Percentiles rank a stretch among this genome's conserved stretches.
These are phyloP conservation scores for Baorangia bicolor DNA, from an alignment of 768 basidiomycete genomes.

Conservation along the genomic window DNA sequence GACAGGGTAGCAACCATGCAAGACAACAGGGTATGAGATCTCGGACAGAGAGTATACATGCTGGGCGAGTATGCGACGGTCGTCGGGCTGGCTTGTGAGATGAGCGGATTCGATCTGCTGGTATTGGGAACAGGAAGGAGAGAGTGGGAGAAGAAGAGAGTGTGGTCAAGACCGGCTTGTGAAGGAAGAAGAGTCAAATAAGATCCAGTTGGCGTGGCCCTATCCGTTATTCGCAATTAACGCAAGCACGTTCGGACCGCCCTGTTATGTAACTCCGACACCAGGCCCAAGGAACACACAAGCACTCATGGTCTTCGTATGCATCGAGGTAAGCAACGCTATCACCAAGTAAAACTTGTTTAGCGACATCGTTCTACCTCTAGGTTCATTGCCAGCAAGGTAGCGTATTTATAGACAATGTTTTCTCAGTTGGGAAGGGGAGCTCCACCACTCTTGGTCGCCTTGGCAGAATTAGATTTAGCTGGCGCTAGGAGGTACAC, in stretches of 20 bases:
- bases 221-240: background rate
- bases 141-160: background rate
- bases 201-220: background rate
- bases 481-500: background rate
- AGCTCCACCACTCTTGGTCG: background rate
- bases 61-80: background rate
- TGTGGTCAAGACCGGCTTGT: slow-evolving; percentile 2
- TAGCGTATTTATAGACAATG: background rate
- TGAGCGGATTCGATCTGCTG: background rate
- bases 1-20: slow-evolving; percentile 10
- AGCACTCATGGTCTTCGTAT: background rate
- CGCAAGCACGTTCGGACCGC: background rate
- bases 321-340: background rate
- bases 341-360: background rate
- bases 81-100: background rate
- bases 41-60: slow-evolving; percentile 2
- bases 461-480: background rate
- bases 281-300: background rate
- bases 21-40: background rate
- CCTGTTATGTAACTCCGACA: slow-evolving; percentile 10
- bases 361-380: background rate
- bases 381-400: background rate
- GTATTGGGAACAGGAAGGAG: background rate
- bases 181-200: slow-evolving; percentile 3
- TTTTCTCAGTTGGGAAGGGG: background rate